These are phyloP conservation scores for Smallanthus sonchifolius DNA, from an alignment of 129 eudicot species.

Conservation along the genomic window DNA sequence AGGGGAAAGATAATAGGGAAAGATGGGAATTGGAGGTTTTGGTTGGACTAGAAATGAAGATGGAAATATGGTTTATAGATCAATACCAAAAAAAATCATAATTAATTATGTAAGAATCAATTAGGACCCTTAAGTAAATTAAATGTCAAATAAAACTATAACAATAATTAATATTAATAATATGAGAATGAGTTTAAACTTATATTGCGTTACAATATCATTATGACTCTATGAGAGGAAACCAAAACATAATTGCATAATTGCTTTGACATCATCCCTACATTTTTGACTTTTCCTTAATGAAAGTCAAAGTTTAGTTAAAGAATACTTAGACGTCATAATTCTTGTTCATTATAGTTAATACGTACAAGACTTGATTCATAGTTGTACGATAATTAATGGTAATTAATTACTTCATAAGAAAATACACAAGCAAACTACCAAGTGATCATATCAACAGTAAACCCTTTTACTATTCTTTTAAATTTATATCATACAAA, in stretches of 20 bases:
- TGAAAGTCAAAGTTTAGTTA: slow-evolving; percentile 28
- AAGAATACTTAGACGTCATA: slow-evolving; percentile 19
- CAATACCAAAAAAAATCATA: slow-evolving; percentile 13
- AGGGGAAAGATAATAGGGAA: neutral
- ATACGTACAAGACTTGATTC: slow-evolving; percentile 11
- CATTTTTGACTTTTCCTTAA: slow-evolving; percentile 18
- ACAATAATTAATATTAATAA: slow-evolving; percentile 29
- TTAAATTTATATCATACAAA: neutral
- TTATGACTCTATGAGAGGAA: slow-evolving; percentile 34
- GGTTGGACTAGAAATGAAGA: slow-evolving; percentile 10
- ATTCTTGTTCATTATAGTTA: slow-evolving; percentile 18
- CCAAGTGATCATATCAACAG: neutral
- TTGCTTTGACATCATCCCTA: slow-evolving; percentile 26
- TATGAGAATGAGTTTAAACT: slow-evolving; percentile 33
- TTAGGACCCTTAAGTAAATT: slow-evolving; percentile 20
- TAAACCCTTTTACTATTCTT: neutral
- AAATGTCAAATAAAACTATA: slow-evolving; percentile 22
- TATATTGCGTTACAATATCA: slow-evolving; percentile 35
- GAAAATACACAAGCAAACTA: neutral
- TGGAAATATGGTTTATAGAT: slow-evolving; percentile 19
- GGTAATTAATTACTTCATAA: neutral
- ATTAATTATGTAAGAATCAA: slow-evolving; percentile 45
- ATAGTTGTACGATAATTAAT: neutral
- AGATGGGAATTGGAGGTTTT: slow-evolving; percentile 14
- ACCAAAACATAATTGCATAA: slow-evolving; percentile 16